Evolutionary conservation across 2,329 filamentous ascomycete species (phyloP), one percentile per base, ranked within the genome.

Genomic region (Mycosphaerella sp.): DNA sequence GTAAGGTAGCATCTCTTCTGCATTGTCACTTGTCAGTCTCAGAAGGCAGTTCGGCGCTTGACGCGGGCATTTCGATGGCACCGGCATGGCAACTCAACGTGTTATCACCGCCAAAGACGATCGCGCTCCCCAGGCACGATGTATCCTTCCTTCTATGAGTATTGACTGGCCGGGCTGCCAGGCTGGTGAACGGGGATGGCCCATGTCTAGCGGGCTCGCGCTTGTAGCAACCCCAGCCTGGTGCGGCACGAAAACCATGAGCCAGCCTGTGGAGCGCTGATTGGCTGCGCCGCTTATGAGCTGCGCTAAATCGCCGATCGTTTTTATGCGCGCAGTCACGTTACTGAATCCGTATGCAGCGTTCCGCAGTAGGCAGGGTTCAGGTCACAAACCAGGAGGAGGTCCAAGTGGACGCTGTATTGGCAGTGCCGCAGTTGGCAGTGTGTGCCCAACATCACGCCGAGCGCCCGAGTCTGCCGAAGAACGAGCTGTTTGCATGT

Each of bases 201-300:
- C 29, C 14, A 39, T 51, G 5, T 23, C 39, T 36, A n/a, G 39
- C 29, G 26, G 48, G 48, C 48, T 50, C 29, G 39, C 45, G 17
- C 42, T 17, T 29, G 10, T 7, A 23, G 43, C 21, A 17, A 39
- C 45, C 45, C 29, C 10, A 23, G 47, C 47, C 36, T 38, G 53
- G 53, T 31, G 48, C 53, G 53, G 53, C 53, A 44, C 53, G 53
- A 44, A 44, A 40, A 45, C 53, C 53, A 48, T 48, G 47, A 42
- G 39, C 7, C 32, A 7, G 11, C 32, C 6, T 7, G 32, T 34
- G 1, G 6, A 34, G 32, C 12, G 9, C 34, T 40, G 17, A 48
- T 48, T 48, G 45, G 45, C 21, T 36, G 29, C 10, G 10, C 12
- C 9, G 38, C 38, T 29, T n/a, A 26, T 38, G n/a, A 17, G 26